Conservation (phyloP, 2,329 filamentous ascomycete genomes). For the Cordyceps fumosorosea region DNA sequence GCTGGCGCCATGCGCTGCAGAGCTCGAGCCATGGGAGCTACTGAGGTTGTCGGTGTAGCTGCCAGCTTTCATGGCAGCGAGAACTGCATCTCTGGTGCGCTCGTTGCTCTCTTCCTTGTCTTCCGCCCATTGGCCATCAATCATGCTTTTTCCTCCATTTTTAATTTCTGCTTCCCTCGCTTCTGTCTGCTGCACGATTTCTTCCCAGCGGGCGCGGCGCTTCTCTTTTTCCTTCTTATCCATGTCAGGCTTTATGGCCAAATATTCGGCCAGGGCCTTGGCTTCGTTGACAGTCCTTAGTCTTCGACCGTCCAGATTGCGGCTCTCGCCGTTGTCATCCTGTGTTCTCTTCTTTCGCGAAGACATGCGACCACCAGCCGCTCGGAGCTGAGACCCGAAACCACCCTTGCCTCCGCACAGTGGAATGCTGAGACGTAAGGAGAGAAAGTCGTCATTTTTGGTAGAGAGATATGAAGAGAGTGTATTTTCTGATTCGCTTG, state of each 20-base stretch:
- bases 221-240: conserved; percentile 88
- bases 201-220: conserved; percentile 76
- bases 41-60: conserved; percentile 54
- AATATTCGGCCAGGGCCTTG: conserved; percentile 89
- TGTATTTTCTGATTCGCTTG: conserved; percentile 42
- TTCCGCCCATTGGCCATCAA: conserved; percentile 93
- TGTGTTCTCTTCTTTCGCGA: conserved; percentile 82
- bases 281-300: conserved; percentile 90
- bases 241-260: conserved; percentile 96
- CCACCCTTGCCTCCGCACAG: conserved; percentile 93
- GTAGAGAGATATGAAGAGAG: conserved; percentile 57
- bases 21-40: conserved; percentile 44
- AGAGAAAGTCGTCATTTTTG: conserved; percentile 61
- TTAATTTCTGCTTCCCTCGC: conserved; percentile 76
- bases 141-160: conserved; percentile 60
- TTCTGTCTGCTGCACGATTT: conserved; percentile 80
- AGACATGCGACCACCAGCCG: conserved; percentile 96
- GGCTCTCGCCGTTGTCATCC: conserved; percentile 82
- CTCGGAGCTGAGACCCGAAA: conserved; percentile 93
- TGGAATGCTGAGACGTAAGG: conserved; percentile 71
- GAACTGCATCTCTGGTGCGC: conserved; percentile 70
- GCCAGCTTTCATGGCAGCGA: conserved; percentile 61
- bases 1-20: conserved; percentile 24
- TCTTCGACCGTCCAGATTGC: conserved; percentile 86
- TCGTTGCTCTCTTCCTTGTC: conserved; percentile 86